Conservation (phyloP, 1,139 yeast species). For the Hanseniaspora uvarum region DNA sequence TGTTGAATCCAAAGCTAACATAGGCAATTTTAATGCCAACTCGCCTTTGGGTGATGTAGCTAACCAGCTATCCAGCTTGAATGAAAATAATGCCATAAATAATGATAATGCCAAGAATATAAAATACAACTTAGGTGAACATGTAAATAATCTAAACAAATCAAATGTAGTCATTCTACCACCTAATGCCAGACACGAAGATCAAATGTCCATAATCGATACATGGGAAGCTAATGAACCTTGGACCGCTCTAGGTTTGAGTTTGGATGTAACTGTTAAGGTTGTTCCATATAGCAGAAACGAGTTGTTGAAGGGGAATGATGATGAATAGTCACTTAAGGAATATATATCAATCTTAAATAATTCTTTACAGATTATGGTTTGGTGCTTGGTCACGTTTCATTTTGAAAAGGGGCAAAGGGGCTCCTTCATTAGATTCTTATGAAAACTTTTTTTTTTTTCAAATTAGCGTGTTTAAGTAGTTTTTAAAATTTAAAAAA, state of each 20-base stretch:
- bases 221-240: constrained; percentile 31
- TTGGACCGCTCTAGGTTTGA: constrained; percentile 31
- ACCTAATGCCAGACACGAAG: constrained; percentile 20
- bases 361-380: too few species aligned
- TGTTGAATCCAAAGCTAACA: background rate
- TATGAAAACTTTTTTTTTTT: too few species aligned
- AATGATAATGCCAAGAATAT: too few species aligned
- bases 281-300: constrained; percentile 25
- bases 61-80: background rate
- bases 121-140: background rate
- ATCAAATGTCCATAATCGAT: constrained; percentile 27
- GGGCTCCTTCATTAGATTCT: too few species aligned
- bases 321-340: background rate
- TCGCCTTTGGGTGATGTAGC: constrained; percentile 13
- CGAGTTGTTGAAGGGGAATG: background rate
- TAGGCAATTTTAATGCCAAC: constrained; percentile 4
- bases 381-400: too few species aligned
- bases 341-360: too few species aligned
- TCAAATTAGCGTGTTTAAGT: too few species aligned
- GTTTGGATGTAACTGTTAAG: constrained; percentile 31
- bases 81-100: background rate
- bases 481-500: too few species aligned
- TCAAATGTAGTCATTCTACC: constrained; percentile 14
- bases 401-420: too few species aligned
- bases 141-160: background rate